Conservation (phyloP, 164 flowering plant genomes). For the Cinnamomum chago region DNA sequence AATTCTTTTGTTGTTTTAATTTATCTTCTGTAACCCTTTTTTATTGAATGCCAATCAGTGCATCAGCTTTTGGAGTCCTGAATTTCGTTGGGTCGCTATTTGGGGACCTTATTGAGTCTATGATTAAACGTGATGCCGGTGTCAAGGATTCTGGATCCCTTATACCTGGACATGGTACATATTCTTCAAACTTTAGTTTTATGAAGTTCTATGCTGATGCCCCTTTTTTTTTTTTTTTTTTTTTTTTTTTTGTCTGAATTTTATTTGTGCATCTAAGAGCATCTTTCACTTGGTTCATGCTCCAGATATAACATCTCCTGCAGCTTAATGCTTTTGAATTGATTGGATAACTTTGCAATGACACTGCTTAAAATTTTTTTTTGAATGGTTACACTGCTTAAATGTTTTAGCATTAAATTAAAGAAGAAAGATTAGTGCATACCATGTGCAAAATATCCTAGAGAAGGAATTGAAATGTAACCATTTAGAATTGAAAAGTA, state of each 20-base stretch:
- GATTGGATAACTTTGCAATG: background rate
- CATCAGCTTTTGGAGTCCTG: slow-evolving; percentile 71
- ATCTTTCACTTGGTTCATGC: background rate
- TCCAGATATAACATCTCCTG: background rate
- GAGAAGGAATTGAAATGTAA: no score
- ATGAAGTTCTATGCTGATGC: background rate
- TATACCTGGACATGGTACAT: slow-evolving; percentile 94
- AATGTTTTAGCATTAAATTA: no score
- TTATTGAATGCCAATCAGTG: slow-evolving; percentile 37
- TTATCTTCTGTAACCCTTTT: background rate
- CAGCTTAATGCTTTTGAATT: background rate
- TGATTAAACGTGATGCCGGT: slow-evolving; percentile 99
- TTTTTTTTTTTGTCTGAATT: no score
- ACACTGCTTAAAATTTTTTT: background rate
- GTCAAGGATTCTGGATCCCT: slow-evolving; percentile 97
- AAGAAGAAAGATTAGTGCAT: no score
- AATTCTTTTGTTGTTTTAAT: background rate
- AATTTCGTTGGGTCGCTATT: slow-evolving; percentile 89
- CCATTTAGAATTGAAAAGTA: no score
- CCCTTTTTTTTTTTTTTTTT: no score
- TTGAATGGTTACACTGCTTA: background rate
- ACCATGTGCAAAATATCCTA: no score
- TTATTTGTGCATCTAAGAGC: no score
- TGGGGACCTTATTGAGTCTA: slow-evolving; percentile 92
- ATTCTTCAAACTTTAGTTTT: slow-evolving; percentile 1